phyloP scores from a whole-genome alignment of 208 protist genomes.

The Wallacemonas sp. region DNA sequence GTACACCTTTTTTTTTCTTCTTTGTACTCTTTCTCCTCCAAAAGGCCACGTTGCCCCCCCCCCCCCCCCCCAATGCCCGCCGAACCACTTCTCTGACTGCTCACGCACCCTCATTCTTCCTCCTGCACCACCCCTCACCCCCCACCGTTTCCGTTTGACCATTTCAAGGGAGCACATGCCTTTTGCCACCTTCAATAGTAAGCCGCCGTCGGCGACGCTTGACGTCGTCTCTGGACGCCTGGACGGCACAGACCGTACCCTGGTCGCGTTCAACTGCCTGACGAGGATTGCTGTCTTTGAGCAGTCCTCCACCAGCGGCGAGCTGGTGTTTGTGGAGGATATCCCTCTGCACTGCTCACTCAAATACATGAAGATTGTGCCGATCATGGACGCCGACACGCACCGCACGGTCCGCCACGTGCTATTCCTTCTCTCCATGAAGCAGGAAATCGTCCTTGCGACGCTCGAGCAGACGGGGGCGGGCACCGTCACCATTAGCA shows the following conservation, averaged over 20 bases:
- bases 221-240: slow-evolving; percentile 49
- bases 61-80: too few relatives aligned
- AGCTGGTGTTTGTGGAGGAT: slow-evolving; percentile 30
- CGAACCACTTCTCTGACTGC: too few relatives aligned
- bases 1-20: too few relatives aligned
- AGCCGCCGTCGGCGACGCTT: slow-evolving; percentile 47
- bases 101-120: too few relatives aligned
- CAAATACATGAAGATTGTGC: slow-evolving; percentile 67
- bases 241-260: slow-evolving; percentile 19
- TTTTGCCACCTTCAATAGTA: slow-evolving; percentile 60
- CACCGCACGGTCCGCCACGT: slow-evolving; percentile 46
- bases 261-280: slow-evolving; percentile 56
- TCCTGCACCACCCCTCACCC: too few relatives aligned
- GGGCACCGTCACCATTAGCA: too few relatives aligned
- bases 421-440: slow-evolving; percentile 75
- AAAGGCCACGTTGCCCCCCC: too few relatives aligned
- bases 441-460: slow-evolving; percentile 74
- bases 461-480: slow-evolving; percentile 28
- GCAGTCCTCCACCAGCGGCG: not conserved
- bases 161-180: too few relatives aligned
- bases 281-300: slow-evolving; percentile 57
- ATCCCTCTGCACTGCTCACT: slow-evolving; percentile 62
- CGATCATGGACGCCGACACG: slow-evolving; percentile 37
- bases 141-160: too few relatives aligned
- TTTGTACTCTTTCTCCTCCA: too few relatives aligned